Conservation (phyloP, 306 rosid genomes). For the Citrullus mucosospermus region DNA sequence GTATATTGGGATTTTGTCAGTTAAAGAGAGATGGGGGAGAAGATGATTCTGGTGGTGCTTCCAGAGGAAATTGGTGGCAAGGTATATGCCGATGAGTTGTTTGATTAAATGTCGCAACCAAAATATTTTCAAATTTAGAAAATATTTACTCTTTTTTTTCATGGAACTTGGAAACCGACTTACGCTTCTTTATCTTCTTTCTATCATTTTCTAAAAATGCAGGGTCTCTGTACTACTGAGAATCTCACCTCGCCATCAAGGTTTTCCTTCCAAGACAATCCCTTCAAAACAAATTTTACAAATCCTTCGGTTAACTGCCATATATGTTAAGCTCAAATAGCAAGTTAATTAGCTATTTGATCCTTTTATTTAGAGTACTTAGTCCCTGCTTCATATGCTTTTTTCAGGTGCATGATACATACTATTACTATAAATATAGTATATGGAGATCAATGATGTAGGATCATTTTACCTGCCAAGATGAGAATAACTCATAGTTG, state of each 20-base stretch:
- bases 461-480: not conserved
- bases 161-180: too few species aligned
- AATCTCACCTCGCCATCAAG: slow-evolving; percentile 14
- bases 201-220: slow-evolving; percentile 10
- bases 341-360: too few species aligned
- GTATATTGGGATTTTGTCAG: slow-evolving; percentile 17
- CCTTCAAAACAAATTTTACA: not conserved
- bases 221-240: slow-evolving; percentile 79
- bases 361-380: not conserved
- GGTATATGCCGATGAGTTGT: slow-evolving; percentile 21
- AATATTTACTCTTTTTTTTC: too few species aligned
- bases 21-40: slow-evolving; percentile 52
- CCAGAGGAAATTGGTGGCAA: slow-evolving; percentile 91
- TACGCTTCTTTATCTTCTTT: not conserved
- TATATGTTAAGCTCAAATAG: not conserved
- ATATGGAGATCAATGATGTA: not conserved
- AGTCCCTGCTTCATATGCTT: not conserved
- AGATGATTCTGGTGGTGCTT: slow-evolving; percentile 64
- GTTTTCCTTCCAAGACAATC: not conserved
- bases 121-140: not conserved
- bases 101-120: not conserved
- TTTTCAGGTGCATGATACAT: not conserved
- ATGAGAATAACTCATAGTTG: too few species aligned
- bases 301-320: not conserved
- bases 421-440: not conserved